phyloP scores from a whole-genome alignment of 768 basidiomycete genomes.

The Exsudoporus frostii region DNA sequence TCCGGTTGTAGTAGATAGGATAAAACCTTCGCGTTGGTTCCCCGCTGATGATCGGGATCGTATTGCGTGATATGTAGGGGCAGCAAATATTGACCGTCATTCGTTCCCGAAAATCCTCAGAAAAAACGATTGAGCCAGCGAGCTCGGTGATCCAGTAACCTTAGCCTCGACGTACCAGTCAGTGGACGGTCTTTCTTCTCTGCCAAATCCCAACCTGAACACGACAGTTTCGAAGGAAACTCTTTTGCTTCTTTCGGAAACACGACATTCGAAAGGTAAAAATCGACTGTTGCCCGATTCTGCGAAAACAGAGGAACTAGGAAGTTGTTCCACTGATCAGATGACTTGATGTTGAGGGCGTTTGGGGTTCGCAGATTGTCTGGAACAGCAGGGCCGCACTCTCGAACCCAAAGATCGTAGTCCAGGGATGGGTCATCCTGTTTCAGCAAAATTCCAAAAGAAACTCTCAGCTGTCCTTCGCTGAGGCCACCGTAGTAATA shows the following conservation, averaged over 20 bases:
- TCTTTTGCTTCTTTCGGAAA: constrained; percentile 51
- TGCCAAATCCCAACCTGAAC: constrained; percentile 54
- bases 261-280: constrained; percentile 44
- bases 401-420: constrained; percentile 40
- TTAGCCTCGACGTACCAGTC: constrained; percentile 4
- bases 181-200: constrained; percentile 26
- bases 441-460: constrained; percentile 38
- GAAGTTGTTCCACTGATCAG: constrained; percentile 23
- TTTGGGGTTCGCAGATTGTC: too few species aligned
- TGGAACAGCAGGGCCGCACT: too few species aligned
- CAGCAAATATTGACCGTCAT: constrained; percentile 39
- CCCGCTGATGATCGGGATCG: constrained; percentile 28
- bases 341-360: constrained; percentile 37
- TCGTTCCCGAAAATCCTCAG: constrained; percentile 50
- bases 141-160: too few species aligned
- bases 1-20: constrained; percentile 28
- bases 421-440: constrained; percentile 40
- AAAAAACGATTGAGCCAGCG: neutral
- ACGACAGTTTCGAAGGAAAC: constrained; percentile 45
- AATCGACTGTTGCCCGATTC: constrained; percentile 42
- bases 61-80: constrained; percentile 16
- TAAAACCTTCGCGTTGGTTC: constrained; percentile 39
- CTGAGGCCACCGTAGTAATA: constrained; percentile 50
- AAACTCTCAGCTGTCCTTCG: constrained; percentile 34
- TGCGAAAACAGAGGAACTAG: constrained; percentile 36